A percentile compares a stretch with the other conserved stretches of the same genome.
Conservation (phyloP, 176 grass and related monocot genomes). For the Lolium rigidum region DNA sequence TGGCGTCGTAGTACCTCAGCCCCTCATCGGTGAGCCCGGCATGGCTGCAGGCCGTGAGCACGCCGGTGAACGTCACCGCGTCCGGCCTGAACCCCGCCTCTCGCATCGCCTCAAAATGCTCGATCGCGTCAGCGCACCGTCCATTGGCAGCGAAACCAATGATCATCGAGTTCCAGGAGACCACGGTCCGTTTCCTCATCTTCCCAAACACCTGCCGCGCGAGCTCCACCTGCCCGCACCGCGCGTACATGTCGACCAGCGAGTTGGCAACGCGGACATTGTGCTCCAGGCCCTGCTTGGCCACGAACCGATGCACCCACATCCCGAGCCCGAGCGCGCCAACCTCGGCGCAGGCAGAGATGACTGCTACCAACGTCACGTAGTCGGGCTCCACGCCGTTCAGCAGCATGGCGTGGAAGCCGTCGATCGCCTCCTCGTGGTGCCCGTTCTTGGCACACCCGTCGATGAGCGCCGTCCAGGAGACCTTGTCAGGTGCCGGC, state of each 20-base stretch:
- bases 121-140: slow-evolving; percentile 40
- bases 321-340: slow-evolving; percentile 61
- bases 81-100: slow-evolving; percentile 55
- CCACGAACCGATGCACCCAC: slow-evolving; percentile 64
- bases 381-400: slow-evolving; percentile 53
- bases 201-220: slow-evolving; percentile 62
- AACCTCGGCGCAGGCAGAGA: slow-evolving; percentile 58
- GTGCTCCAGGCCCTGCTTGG: slow-evolving; percentile 12
- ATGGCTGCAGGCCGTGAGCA: slow-evolving; percentile 72
- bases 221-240: slow-evolving; percentile 58
- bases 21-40: slow-evolving; percentile 54
- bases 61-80: slow-evolving; percentile 66
- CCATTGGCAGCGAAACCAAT: slow-evolving; percentile 57
- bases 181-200: slow-evolving; percentile 55
- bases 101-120: slow-evolving; percentile 71
- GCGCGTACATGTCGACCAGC: slow-evolving; percentile 73
- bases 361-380: slow-evolving; percentile 52
- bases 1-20: slow-evolving; percentile 53
- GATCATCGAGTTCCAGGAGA: slow-evolving; percentile 74
- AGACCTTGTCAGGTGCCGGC: slow-evolving; percentile 60
- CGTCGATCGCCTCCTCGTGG: slow-evolving; percentile 59
- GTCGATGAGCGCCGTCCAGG: slow-evolving; percentile 74
- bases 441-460: slow-evolving; percentile 63
- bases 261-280: slow-evolving; percentile 64
- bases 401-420: slow-evolving; percentile 59